These are phyloP conservation scores for Blastomyces parvus DNA, from an alignment of 2,329 filamentous ascomycete genomes.

Conservation along the genomic window DNA sequence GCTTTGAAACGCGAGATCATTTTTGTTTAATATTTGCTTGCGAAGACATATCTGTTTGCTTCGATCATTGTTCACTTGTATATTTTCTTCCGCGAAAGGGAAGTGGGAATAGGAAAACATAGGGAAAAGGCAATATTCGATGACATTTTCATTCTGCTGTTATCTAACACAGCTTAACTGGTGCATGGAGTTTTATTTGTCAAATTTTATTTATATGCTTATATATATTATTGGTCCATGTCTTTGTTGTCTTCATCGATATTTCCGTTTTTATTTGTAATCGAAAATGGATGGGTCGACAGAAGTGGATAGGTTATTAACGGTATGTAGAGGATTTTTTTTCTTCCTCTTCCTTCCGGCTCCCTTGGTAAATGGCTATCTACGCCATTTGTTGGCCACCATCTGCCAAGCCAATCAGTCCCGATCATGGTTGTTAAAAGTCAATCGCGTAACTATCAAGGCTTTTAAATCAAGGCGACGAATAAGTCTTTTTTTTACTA, in stretches of 20 bases:
- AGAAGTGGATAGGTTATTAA: background rate
- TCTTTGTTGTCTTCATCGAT: background rate
- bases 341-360: background rate
- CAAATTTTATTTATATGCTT: background rate
- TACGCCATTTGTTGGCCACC: background rate
- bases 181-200: background rate
- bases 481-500: background rate
- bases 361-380: background rate
- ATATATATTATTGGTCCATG: background rate
- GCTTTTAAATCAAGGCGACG: background rate
- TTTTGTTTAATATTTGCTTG: background rate
- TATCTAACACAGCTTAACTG: background rate
- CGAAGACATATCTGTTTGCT: no score
- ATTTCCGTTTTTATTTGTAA: background rate
- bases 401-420: background rate
- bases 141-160: background rate
- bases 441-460: background rate
- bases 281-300: background rate
- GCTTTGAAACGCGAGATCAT: conserved; percentile 7
- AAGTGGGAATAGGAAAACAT: background rate
- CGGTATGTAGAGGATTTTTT: background rate
- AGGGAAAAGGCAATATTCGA: background rate
- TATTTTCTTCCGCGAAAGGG: background rate
- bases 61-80: background rate
- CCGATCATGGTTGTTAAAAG: background rate